Evolutionary conservation across 2,329 filamentous ascomycete species (phyloP).

Genomic region (Phyllosticta citriasiana): DNA sequence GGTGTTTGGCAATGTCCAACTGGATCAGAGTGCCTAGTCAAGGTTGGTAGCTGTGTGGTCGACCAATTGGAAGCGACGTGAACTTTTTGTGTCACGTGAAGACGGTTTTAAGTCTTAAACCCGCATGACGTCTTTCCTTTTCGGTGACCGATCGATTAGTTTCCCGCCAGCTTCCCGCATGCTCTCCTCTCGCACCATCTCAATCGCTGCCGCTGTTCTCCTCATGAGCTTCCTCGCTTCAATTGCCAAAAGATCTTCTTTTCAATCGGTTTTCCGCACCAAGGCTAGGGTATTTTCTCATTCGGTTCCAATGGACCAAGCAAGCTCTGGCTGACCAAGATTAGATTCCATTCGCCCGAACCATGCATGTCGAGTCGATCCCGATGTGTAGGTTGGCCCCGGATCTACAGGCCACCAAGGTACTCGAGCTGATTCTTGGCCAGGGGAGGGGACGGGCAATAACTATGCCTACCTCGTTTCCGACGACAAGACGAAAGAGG

Average conservation of each 20-base stretch:
- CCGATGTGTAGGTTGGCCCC: conserved; percentile 63
- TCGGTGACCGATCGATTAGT: background rate
- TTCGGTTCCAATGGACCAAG: background rate
- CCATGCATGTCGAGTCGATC: conserved; percentile 81
- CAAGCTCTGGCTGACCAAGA: background rate
- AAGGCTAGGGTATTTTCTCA: background rate
- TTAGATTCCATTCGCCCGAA: conserved; percentile 28
- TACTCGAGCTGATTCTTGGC: background rate
- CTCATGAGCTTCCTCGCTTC: conserved; percentile 10
- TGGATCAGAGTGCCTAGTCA: background rate
- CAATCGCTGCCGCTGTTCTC: conserved; percentile 1
- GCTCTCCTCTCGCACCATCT: background rate
- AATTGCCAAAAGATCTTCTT: background rate
- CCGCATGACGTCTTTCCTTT: conserved; percentile 3
- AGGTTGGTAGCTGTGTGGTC: background rate
- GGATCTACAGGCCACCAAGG: background rate
- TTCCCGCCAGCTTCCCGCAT: background rate
- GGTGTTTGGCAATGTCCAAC: background rate
- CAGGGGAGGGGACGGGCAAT: conserved; percentile 67
- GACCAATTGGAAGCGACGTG: background rate
- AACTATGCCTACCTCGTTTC: conserved; percentile 68
- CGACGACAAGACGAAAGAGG: conserved; percentile 40
- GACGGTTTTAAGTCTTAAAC: conserved; percentile 2
- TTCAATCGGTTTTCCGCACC: background rate
- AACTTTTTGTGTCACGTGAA: conserved; percentile 8